Evolutionary conservation across 805 yeast genomes (phyloP).

Genomic region (Candida namnaoensis): DNA sequence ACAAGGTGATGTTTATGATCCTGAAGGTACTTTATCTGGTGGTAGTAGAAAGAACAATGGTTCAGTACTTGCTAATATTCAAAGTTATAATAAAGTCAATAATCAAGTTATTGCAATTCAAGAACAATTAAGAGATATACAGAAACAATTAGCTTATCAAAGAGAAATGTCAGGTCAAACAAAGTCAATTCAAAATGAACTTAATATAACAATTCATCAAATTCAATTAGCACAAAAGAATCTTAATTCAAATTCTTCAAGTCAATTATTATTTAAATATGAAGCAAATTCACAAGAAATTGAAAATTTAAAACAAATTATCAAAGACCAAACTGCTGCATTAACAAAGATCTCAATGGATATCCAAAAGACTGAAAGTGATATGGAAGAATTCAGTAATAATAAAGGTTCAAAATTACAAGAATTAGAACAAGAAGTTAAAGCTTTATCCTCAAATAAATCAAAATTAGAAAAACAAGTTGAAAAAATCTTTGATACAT

Average conservation of each 20-base stretch:
- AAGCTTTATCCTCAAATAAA: constrained; percentile 26
- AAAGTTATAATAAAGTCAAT: constrained; percentile 44
- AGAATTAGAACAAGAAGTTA: constrained; percentile 48
- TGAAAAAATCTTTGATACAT: constrained; percentile 39
- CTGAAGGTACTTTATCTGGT: constrained; percentile 92
- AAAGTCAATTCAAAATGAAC: constrained; percentile 45
- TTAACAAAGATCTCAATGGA: constrained; percentile 29
- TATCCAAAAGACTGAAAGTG: constrained; percentile 51
- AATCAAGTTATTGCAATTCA: constrained; percentile 31
- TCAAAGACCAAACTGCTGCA: constrained; percentile 25
- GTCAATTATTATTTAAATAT: constrained; percentile 43
- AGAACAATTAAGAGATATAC: constrained; percentile 30
- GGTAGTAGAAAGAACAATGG: constrained; percentile 67
- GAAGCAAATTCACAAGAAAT: constrained; percentile 39
- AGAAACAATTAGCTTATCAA: constrained; percentile 31
- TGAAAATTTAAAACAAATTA: constrained; percentile 25
- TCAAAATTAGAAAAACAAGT: constrained; percentile 27
- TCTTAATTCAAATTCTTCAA: constrained; percentile 45
- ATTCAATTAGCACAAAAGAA: constrained; percentile 45
- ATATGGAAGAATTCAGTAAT: constrained; percentile 70
- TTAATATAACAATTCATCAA: constrained; percentile 51
- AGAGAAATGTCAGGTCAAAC: constrained; percentile 39
- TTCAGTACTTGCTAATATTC: constrained; percentile 56
- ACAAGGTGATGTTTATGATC: constrained; percentile 93
- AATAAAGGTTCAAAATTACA: constrained; percentile 78